A percentile compares a stretch with the other conserved stretches of the same genome.
Conservation (phyloP, 352 stramenopile species). For the Phytophthora rubi region DNA sequence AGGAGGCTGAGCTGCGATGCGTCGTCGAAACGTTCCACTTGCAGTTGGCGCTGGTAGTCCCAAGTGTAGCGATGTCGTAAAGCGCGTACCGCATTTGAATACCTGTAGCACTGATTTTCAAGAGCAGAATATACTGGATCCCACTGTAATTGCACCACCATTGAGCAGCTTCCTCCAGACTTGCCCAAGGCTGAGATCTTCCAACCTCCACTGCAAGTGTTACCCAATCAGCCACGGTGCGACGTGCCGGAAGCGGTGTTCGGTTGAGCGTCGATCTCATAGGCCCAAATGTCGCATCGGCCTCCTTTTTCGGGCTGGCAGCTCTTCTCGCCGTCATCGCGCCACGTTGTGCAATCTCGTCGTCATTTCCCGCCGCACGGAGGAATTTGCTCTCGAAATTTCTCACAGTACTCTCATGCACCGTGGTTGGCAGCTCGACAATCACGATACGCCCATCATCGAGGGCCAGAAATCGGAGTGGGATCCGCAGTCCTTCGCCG, state of each 20-base stretch:
- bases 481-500: constrained; percentile 18
- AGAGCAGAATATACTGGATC: constrained; percentile 21
- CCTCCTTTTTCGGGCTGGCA: neutral
- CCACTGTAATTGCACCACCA: constrained; percentile 19
- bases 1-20: neutral
- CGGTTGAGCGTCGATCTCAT: constrained; percentile 2
- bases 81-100: constrained; percentile 10
- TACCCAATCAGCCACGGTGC: constrained; percentile 14
- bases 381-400: constrained; percentile 10
- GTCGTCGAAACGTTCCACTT: constrained; percentile 11
- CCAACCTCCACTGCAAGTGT: neutral
- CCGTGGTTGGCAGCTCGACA: constrained; percentile 14
- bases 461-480: constrained; percentile 19
- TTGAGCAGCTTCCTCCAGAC: neutral
- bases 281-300: neutral
- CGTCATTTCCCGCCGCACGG: constrained; percentile 13
- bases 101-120: constrained; percentile 14
- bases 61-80: constrained; percentile 4
- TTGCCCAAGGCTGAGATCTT: neutral
- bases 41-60: constrained; percentile 6
- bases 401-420: constrained; percentile 15
- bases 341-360: constrained; percentile 7
- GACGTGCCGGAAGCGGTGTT: constrained; percentile 11
- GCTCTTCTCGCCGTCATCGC: constrained; percentile 14
- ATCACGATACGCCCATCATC: constrained; percentile 18